A percentile compares a stretch with the other conserved stretches of the same genome.
These are phyloP conservation scores for Citrus medica DNA, from an alignment of 345 rosid species.

Conservation along the genomic window DNA sequence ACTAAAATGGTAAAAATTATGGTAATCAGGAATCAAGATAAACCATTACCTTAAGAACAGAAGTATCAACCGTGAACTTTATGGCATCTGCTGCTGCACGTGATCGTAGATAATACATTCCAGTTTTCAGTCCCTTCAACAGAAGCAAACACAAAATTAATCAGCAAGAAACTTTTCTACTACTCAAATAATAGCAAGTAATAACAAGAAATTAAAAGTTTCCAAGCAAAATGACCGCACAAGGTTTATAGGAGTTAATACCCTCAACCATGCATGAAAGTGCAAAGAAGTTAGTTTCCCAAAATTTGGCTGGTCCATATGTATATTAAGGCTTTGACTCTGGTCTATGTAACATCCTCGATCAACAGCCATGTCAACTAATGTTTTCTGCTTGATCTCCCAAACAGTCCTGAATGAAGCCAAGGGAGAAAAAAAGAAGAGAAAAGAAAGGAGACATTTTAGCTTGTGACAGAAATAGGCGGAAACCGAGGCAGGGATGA, in stretches of 20 bases:
- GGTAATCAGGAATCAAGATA: neutral
- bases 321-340: slow-evolving; percentile 92
- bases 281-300: slow-evolving; percentile 86
- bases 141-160: neutral
- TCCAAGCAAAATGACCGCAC: neutral
- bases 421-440: neutral
- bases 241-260: slow-evolving; percentile 17
- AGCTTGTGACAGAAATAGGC: neutral
- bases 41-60: slow-evolving; percentile 50
- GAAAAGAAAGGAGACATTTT: neutral
- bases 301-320: slow-evolving; percentile 86
- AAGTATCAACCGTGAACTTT: slow-evolving; percentile 88
- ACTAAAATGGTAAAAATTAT: neutral
- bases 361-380: slow-evolving; percentile 92
- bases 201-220: neutral
- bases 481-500: neutral
- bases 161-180: neutral
- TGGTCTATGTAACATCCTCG: slow-evolving; percentile 95
- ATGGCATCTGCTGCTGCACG: slow-evolving; percentile 99
- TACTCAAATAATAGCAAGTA: too few species aligned
- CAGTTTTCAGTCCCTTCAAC: slow-evolving; percentile 77
- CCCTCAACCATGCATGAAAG: slow-evolving; percentile 88
- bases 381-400: slow-evolving; percentile 92
- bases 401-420: slow-evolving; percentile 70
- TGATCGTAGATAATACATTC: slow-evolving; percentile 90